A percentile compares a stretch with the other conserved stretches of the same genome.
Conservation (phyloP, 768 basidiomycete genomes). For the Rossbeevera mucosa region DNA sequence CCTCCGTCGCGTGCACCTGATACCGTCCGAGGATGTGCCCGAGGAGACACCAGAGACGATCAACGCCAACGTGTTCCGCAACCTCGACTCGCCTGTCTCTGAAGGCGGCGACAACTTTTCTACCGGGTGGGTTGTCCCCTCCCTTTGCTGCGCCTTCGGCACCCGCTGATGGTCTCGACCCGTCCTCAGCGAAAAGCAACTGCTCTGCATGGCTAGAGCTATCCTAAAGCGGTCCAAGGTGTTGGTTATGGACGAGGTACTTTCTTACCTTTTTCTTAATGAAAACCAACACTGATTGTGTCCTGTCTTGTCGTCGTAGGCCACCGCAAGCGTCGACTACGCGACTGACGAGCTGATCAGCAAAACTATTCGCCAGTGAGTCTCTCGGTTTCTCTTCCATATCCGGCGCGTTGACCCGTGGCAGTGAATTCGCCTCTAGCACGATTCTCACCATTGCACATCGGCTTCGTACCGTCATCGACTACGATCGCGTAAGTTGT, state of each 20-base stretch:
- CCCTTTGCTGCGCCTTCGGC: background rate
- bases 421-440: conserved; percentile 71
- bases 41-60: conserved; percentile 38
- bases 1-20: conserved; percentile 78
- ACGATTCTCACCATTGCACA: conserved; percentile 85
- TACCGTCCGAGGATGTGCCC: conserved; percentile 51
- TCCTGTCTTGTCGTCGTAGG: too few species aligned
- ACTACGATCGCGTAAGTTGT: conserved; percentile 70
- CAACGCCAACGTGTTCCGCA: conserved; percentile 73
- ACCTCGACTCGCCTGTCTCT: conserved; percentile 67
- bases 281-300: conserved; percentile 2
- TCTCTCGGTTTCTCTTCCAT: conserved; percentile 1
- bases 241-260: conserved; percentile 80
- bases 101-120: conserved; percentile 92
- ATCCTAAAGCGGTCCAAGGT: conserved; percentile 75
- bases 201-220: conserved; percentile 87
- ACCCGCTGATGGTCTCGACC: background rate
- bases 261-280: background rate
- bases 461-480: conserved; percentile 72
- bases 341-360: conserved; percentile 86
- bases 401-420: background rate
- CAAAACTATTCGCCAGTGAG: conserved; percentile 75
- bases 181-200: conserved; percentile 61
- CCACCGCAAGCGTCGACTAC: conserved; percentile 76
- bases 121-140: conserved; percentile 50